A percentile compares a stretch with the other conserved stretches of the same genome.
Conservation (phyloP, 2,329 filamentous ascomycete genomes). For the Talaromyces funiculosus region DNA sequence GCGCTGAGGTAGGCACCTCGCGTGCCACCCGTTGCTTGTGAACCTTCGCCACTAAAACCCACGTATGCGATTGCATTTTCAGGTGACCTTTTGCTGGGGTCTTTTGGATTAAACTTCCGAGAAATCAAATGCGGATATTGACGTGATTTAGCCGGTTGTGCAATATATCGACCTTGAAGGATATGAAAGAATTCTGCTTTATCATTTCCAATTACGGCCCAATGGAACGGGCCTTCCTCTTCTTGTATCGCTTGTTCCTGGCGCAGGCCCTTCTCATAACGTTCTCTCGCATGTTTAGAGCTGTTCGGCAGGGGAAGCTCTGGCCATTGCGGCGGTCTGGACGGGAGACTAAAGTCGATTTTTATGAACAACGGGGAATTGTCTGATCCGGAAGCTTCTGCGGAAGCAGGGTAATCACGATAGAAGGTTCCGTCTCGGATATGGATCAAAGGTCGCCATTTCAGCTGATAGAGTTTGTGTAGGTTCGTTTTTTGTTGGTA, state of each 20-base stretch:
- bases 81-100: conserved; percentile 51
- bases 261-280: neutral
- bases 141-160: conserved; percentile 67
- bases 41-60: conserved; percentile 74
- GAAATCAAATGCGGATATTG: conserved; percentile 72
- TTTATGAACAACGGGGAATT: conserved; percentile 71
- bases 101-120: conserved; percentile 50
- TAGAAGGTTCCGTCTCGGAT: conserved; percentile 81
- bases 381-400: conserved; percentile 38
- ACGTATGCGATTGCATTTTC: conserved; percentile 76
- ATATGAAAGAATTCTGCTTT: conserved; percentile 80
- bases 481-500: neutral
- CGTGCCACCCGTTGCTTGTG: conserved; percentile 40
- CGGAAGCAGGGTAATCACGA: conserved; percentile 59
- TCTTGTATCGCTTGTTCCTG: conserved; percentile 17
- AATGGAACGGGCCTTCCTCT: conserved; percentile 51
- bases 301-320: neutral
- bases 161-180: conserved; percentile 68
- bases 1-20: conserved; percentile 80
- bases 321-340: conserved; percentile 25
- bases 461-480: neutral
- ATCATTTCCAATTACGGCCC: conserved; percentile 78
- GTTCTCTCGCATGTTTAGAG: neutral
- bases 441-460: conserved; percentile 54
- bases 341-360: conserved; percentile 65